A percentile compares a stretch with the other conserved stretches of the same genome.
phyloP scores from a whole-genome alignment of 2,329 filamentous ascomycete species.

The Aspergillus japonicus region DNA sequence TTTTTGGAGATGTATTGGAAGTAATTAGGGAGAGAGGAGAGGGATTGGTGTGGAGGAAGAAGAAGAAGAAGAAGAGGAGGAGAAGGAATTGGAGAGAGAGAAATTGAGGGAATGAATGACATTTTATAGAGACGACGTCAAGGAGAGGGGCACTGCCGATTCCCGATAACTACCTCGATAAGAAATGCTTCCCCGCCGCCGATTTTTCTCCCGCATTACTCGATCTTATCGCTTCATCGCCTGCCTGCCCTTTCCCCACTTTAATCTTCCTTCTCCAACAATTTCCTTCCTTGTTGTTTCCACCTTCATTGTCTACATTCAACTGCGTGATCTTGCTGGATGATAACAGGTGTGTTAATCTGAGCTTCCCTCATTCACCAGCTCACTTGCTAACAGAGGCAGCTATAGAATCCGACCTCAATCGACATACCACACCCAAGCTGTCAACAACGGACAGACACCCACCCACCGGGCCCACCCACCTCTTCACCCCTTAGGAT shows the following conservation, averaged over 20 bases:
- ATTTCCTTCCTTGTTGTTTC: neutral
- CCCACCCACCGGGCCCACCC: conserved; percentile 8
- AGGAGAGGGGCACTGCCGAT: neutral
- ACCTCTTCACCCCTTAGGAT: conserved; percentile 5
- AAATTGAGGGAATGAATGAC: neutral
- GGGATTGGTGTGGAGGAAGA: neutral
- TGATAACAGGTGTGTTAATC: neutral
- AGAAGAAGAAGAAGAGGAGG: neutral
- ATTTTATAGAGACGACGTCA: neutral
- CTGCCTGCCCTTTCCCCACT: neutral
- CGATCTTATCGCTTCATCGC: conserved; percentile 20
- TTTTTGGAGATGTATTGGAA: neutral
- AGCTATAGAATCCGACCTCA: neutral
- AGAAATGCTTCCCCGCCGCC: conserved; percentile 7
- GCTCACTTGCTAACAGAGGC: neutral
- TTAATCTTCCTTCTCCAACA: neutral
- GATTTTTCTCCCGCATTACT: conserved; percentile 16
- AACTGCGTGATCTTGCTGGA: neutral
- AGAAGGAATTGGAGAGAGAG: no score
- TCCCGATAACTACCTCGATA: conserved; percentile 4
- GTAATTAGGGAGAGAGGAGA: no score
- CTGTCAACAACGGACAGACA: neutral
- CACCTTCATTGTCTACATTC: neutral
- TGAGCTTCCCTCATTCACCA: neutral
- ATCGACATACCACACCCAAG: neutral